Percentiles rank a stretch among this genome's conserved stretches.
Conservation (phyloP, 2,329 filamentous ascomycete genomes). For the Sodiomyces alkalinus region DNA sequence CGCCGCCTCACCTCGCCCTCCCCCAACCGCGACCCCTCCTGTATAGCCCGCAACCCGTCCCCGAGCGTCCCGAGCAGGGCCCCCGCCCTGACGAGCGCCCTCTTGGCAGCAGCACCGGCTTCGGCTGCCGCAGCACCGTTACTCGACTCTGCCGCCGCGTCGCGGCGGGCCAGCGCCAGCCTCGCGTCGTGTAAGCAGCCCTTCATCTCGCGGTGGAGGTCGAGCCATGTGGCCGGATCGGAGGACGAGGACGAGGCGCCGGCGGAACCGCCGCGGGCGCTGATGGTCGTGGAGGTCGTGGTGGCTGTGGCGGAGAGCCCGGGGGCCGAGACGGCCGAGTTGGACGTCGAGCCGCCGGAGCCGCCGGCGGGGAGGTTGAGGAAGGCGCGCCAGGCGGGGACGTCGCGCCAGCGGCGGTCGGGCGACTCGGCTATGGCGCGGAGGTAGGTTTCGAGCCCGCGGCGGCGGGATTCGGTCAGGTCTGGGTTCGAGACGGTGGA, state of each 20-base stretch:
- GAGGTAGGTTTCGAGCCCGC: conserved; percentile 55
- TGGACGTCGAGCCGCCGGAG: conserved; percentile 26
- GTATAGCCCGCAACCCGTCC: conserved; percentile 45
- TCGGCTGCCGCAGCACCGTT: conserved; percentile 34
- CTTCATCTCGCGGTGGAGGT: conserved; percentile 62
- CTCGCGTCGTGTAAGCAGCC: conserved; percentile 51
- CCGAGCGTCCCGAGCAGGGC: conserved; percentile 48
- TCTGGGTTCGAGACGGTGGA: conserved; percentile 54
- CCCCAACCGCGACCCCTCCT: conserved; percentile 41
- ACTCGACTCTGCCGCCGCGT: conserved; percentile 29
- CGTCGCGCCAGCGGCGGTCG: conserved; percentile 65
- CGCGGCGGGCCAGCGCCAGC: conserved; percentile 49
- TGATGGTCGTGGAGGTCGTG: no score
- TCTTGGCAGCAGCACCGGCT: conserved; percentile 60
- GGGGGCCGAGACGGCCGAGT: conserved; percentile 30
- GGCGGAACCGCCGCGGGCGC: conserved; percentile 4
- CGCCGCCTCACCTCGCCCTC: conserved; percentile 61
- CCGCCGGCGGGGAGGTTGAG: conserved; percentile 46
- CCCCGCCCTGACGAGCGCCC: conserved; percentile 52
- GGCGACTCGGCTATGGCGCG: conserved; percentile 55
- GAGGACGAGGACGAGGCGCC: conserved; percentile 22
- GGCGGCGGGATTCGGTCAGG: conserved; percentile 55
- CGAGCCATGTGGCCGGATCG: conserved; percentile 59
- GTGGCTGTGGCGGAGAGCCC: conserved; percentile 25
- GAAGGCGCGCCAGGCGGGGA: conserved; percentile 57